These are phyloP conservation scores for Ogataea populi-albae DNA, from an alignment of 805 yeast species.

Conservation along the genomic window DNA sequence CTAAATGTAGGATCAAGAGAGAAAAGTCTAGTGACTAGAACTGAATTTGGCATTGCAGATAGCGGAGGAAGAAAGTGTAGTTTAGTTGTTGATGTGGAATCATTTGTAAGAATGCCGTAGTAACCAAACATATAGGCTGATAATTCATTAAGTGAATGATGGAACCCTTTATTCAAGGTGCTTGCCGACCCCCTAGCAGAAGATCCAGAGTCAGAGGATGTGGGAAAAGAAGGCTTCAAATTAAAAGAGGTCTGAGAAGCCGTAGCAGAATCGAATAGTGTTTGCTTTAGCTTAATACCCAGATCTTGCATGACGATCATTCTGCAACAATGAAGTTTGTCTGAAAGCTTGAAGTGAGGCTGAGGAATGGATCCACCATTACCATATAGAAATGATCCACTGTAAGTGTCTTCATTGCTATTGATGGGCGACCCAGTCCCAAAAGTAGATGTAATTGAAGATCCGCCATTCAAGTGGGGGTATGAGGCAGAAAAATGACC, in stretches of 20 bases:
- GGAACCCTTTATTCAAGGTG: slow-evolving; percentile 28
- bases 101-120: slow-evolving; percentile 48
- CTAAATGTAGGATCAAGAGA: slow-evolving; percentile 28
- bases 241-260: slow-evolving; percentile 2
- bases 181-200: slow-evolving; percentile 1
- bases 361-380: slow-evolving; percentile 22
- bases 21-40: slow-evolving; percentile 46
- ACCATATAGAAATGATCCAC: slow-evolving; percentile 47
- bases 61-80: slow-evolving; percentile 46
- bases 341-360: slow-evolving; percentile 21
- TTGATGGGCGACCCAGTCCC: slow-evolving; percentile 3
- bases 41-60: slow-evolving; percentile 36
- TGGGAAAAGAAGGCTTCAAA: slow-evolving; percentile 2
- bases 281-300: slow-evolving; percentile 48
- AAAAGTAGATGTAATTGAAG: no score
- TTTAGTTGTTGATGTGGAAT: slow-evolving; percentile 42
- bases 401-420: slow-evolving; percentile 41
- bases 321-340: slow-evolving; percentile 33
- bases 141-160: slow-evolving; percentile 44
- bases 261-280: slow-evolving; percentile 45
- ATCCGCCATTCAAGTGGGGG: no score
- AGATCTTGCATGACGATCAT: slow-evolving; percentile 48
- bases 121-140: slow-evolving; percentile 56
- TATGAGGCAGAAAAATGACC: no score
- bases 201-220: slow-evolving; percentile 1